Conservation (phyloP, 164 flowering plant species). For the Magnolia kwangsiensis region DNA sequence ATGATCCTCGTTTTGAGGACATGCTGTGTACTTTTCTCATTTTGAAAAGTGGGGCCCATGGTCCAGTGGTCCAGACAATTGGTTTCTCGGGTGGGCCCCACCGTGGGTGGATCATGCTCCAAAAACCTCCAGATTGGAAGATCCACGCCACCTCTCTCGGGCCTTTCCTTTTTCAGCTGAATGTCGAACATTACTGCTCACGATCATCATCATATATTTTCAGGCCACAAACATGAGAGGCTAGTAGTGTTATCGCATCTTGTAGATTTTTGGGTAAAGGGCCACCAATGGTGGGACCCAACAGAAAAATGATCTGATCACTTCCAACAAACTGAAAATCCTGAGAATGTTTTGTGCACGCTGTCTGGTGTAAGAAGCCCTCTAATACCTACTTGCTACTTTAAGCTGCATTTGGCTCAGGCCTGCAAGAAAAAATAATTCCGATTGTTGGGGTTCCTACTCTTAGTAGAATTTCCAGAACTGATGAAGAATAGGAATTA, state of each 20-base stretch:
- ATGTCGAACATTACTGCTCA: neutral
- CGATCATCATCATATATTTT: neutral
- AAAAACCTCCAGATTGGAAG: neutral
- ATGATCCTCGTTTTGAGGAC: neutral
- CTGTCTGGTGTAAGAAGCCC: neutral
- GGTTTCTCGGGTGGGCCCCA: neutral
- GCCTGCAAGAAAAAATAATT: neutral
- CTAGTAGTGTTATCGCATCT: neutral
- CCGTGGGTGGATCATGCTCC: neutral
- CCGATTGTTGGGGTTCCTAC: neutral
- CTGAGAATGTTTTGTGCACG: neutral
- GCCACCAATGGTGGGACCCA: neutral
- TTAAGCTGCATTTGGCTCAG: neutral
- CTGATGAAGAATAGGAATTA: too few species aligned
- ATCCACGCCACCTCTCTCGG: neutral
- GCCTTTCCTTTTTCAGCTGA: neutral
- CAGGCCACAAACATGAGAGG: neutral
- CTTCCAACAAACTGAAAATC: too few species aligned
- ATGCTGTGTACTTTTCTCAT: neutral
- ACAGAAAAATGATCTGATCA: neutral
- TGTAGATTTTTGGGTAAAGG: neutral
- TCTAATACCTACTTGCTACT: neutral
- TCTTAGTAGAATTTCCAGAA: neutral
- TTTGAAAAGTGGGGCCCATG: neutral
- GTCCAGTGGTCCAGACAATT: neutral